Base-by-base conservation (phyloP, 768 basidiomycete species). In the Auricularia heimuer region DNA sequence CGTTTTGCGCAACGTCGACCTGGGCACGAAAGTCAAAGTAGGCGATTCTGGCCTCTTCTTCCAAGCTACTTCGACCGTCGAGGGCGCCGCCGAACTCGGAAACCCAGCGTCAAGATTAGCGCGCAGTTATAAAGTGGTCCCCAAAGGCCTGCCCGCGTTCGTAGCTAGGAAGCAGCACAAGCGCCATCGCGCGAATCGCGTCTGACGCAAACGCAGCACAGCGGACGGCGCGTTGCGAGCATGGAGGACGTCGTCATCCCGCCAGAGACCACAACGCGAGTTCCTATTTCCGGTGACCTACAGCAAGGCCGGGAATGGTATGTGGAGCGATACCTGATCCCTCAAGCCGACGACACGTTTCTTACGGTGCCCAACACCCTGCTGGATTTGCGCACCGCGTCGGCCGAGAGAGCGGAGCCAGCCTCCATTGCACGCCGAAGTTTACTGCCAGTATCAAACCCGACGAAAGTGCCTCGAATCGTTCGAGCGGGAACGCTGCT, bases 21-120 rank as follows among this genome's bases (percentile, higher is more conserved):
- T 63, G 3, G 54, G 65, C 0, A 62, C 69, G 2, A 56, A 33
- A 29, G 18, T 74, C 2, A 8, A 14, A 0, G 73, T 74, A 45
- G 71, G 69, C 24, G 61, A 65, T 12, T 54, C 68, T 1, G 66
- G 67, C n/a, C 44, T 34, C 14, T 33, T 36, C 11, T 66, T 69
- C 11, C 29, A 47, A 0, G 67, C 66, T 3, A 70, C 68, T 3
- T 66, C 70, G 21, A 35, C 47, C 24, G 61, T 66, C 4, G 1
- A 36, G 21, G 45, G 42, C 7, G n/a, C n/a, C 12, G 12, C 7
- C 3, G 63, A 65, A 47, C 54, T 65, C 11, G 36, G 62, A 47
- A 65, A 64, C 36, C 29, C 61, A 29, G 63, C 56, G 3, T 62
- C 64, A 4, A 14, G 56, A 4, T 11, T 29, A 29, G 29, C 16